Conservation (phyloP, 441 rosid species). For the Euphorbia celastroides region DNA sequence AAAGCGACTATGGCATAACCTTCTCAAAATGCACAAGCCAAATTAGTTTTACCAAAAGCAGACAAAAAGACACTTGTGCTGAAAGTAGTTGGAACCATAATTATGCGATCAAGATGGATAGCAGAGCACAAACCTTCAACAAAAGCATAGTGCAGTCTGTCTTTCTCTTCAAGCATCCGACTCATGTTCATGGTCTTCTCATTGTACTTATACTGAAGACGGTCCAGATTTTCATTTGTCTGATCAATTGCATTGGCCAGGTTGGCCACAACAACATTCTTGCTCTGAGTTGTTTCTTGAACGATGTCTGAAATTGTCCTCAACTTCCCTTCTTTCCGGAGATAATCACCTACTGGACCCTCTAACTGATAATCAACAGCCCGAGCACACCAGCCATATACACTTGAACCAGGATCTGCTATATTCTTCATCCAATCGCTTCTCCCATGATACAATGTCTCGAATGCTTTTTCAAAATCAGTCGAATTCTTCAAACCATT, state of each 20-base stretch:
- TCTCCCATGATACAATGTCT: slow-evolving; percentile 35
- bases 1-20: neutral
- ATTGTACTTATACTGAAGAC: slow-evolving; percentile 45
- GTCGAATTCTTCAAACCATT: slow-evolving; percentile 49
- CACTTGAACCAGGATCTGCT: slow-evolving; percentile 27
- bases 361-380: slow-evolving; percentile 49
- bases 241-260: slow-evolving; percentile 49
- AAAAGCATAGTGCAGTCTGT: slow-evolving; percentile 51
- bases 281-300: slow-evolving; percentile 37
- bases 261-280: slow-evolving; percentile 34
- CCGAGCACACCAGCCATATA: slow-evolving; percentile 80
- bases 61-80: neutral
- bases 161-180: slow-evolving; percentile 68
- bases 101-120: neutral
- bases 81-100: neutral
- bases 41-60: neutral
- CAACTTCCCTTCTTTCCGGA: slow-evolving; percentile 51
- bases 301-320: slow-evolving; percentile 46
- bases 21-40: neutral
- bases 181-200: slow-evolving; percentile 46
- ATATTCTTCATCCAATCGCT: slow-evolving; percentile 45
- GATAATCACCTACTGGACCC: slow-evolving; percentile 63
- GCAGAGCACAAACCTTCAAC: slow-evolving; percentile 49
- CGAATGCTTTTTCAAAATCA: slow-evolving; percentile 64
- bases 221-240: slow-evolving; percentile 54